A percentile compares a stretch with the other conserved stretches of the same genome.
Evolutionary conservation across 169 alveolate species (phyloP).

Genomic region (Eimeria tenella): DNA sequence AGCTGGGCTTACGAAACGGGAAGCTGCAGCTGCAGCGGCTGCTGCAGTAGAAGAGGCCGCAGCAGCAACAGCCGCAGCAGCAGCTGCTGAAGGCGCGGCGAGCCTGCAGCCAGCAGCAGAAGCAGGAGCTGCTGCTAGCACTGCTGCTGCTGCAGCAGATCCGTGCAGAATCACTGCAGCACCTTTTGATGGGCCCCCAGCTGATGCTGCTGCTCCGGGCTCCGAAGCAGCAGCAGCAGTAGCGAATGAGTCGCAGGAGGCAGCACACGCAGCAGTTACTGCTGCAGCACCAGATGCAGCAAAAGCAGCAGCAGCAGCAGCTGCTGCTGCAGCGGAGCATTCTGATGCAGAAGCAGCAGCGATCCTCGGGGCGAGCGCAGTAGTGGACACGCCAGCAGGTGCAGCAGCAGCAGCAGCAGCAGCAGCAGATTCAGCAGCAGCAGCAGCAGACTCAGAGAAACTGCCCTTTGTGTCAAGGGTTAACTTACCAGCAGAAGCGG

Average conservation of each 20-base stretch:
- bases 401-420: conserved; percentile 2
- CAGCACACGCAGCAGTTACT: neutral
- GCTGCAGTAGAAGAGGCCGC: neutral
- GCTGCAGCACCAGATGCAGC: neutral
- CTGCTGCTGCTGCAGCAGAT: neutral
- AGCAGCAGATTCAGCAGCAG: neutral
- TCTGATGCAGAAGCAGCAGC: no score
- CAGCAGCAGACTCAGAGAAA: neutral
- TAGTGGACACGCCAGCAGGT: neutral
- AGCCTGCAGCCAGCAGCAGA: neutral
- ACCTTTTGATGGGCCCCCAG: neutral
- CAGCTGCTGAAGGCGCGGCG: conserved; percentile 3
- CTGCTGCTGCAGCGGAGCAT: neutral
- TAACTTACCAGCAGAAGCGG: neutral
- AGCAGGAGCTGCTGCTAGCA: neutral
- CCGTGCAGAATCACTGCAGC: neutral
- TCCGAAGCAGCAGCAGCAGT: neutral
- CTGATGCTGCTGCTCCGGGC: neutral
- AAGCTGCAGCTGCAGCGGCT: conserved; percentile 28
- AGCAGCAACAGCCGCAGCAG: neutral
- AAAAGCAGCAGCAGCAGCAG: neutral
- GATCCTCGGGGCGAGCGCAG: no score
- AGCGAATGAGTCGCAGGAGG: neutral
- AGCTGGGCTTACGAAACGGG: neutral
- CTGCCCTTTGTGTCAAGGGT: no score